These are phyloP conservation scores for Peniophora sp. DNA, from an alignment of 1,284 basidiomycete species.

Conservation along the genomic window DNA sequence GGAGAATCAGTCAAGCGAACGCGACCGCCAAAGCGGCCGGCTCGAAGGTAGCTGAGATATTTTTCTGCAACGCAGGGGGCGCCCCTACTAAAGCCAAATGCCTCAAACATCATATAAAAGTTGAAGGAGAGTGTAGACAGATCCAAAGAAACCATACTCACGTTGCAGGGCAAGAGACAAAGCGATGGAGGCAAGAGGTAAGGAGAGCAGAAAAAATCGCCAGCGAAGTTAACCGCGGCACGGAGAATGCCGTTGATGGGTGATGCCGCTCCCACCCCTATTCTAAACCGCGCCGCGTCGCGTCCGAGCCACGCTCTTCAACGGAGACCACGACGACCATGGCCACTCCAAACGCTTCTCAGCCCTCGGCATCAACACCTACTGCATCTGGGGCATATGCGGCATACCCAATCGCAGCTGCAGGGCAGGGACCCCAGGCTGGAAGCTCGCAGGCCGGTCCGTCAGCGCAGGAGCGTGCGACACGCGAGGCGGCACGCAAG, in stretches of 20 bases:
- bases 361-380: constrained; percentile 9
- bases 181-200: not conserved
- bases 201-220: not conserved
- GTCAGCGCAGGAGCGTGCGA: constrained; percentile 30
- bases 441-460: not conserved
- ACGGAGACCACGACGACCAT: not conserved
- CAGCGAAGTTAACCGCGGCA: not conserved
- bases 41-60: constrained; percentile 59
- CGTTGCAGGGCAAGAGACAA: not conserved
- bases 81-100: constrained; percentile 83
- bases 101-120: constrained; percentile 73
- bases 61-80: constrained; percentile 47
- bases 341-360: constrained; percentile 6
- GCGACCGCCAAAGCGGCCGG: constrained; percentile 33
- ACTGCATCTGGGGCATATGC: not conserved
- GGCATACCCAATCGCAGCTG: constrained; percentile 13
- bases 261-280: not conserved
- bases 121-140: constrained; percentile 8
- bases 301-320: not conserved
- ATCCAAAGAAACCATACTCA: constrained; percentile 5
- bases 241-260: not conserved
- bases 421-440: constrained; percentile 10
- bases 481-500: constrained; percentile 68
- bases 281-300: not conserved
- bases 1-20: constrained; percentile 27